These are phyloP conservation scores for Xerocomellus amylosporus DNA, from an alignment of 768 basidiomycete genomes.

Conservation along the genomic window DNA sequence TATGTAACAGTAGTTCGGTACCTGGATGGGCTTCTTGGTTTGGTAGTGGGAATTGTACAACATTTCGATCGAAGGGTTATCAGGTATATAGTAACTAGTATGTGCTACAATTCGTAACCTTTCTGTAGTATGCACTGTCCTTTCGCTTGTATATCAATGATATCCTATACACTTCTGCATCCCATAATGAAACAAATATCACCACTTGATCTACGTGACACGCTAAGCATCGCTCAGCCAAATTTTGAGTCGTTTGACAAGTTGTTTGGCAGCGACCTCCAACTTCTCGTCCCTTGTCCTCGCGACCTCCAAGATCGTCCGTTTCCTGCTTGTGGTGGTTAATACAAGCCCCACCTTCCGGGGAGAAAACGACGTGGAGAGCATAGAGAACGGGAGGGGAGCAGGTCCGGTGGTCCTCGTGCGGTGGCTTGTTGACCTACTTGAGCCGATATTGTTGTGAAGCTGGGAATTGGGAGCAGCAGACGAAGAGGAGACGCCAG, in stretches of 20 bases:
- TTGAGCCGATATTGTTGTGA: neutral
- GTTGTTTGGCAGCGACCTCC: constrained; percentile 51
- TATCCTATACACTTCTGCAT: too few relatives aligned
- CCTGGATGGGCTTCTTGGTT: too few relatives aligned
- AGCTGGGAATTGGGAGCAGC: neutral
- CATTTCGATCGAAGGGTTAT: neutral
- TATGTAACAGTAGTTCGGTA: too few relatives aligned
- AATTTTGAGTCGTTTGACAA: constrained; percentile 47
- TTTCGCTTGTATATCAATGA: neutral
- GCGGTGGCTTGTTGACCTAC: constrained; percentile 1
- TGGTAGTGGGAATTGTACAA: too few relatives aligned
- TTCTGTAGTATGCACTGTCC: neutral
- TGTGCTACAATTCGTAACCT: too few relatives aligned
- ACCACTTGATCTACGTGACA: neutral
- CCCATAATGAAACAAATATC: neutral
- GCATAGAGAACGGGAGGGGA: constrained; percentile 34
- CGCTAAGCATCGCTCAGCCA: constrained; percentile 36
- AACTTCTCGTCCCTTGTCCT: constrained; percentile 53
- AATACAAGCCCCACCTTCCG: constrained; percentile 39
- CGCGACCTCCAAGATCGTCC: constrained; percentile 54
- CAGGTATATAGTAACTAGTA: neutral
- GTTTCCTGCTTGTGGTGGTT: constrained; percentile 35
- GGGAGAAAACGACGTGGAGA: constrained; percentile 43
- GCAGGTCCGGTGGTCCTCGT: neutral
- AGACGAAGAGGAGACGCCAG: constrained; percentile 3